These are phyloP conservation scores for Telfairia occidentalis DNA, from an alignment of 331 rosid genomes.

Conservation along the genomic window DNA sequence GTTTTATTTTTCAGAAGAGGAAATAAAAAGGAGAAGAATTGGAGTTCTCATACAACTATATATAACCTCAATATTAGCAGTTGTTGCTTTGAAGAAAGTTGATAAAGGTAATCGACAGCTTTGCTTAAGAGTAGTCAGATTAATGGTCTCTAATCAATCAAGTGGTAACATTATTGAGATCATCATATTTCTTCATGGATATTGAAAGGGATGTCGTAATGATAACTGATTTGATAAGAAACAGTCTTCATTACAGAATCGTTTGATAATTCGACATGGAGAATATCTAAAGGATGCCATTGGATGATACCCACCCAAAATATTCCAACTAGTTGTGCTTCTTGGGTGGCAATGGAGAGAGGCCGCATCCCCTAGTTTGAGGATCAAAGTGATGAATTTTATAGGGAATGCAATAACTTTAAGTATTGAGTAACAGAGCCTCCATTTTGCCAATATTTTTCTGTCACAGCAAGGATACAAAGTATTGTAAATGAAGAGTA, in stretches of 20 bases:
- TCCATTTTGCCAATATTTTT: not conserved
- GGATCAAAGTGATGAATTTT: not conserved
- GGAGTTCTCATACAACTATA: not conserved
- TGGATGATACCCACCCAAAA: not conserved
- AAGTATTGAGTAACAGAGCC: not conserved
- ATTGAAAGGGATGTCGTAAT: not conserved
- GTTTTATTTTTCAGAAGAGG: not conserved
- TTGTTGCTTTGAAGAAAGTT: not conserved
- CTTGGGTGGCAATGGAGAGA: not conserved
- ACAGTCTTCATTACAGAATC: not conserved
- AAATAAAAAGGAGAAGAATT: not conserved
- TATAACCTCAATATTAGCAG: not conserved
- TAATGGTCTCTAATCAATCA: not conserved
- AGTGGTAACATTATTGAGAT: not conserved
- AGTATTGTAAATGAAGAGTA: conserved; percentile 8
- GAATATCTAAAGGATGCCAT: not conserved
- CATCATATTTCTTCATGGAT: not conserved
- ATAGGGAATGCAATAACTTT: not conserved
- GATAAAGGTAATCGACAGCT: not conserved
- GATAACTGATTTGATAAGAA: not conserved
- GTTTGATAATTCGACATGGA: not conserved
- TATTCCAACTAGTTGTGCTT: not conserved
- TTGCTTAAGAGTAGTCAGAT: not conserved
- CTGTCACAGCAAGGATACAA: conserved; percentile 14
- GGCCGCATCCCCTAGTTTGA: not conserved